Evolutionary conservation across 1,139 yeast species (phyloP).

Genomic region (Nadsonia starkeyi-henricii): DNA sequence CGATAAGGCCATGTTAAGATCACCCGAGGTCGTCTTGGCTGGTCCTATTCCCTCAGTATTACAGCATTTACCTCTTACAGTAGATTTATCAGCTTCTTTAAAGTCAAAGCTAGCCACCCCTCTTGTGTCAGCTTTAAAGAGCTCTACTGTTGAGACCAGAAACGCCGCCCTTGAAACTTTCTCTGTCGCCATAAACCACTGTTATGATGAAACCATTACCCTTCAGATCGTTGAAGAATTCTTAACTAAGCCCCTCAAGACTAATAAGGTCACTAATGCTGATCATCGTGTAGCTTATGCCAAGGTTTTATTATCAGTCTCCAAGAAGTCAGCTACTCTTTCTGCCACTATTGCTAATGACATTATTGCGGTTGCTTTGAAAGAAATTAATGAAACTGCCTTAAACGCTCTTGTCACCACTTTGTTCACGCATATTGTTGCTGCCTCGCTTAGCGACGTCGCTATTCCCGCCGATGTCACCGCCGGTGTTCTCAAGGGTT

Average conservation of each 20-base stretch:
- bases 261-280: conserved; percentile 39
- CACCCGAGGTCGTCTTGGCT: conserved; percentile 61
- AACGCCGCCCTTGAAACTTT: conserved; percentile 36
- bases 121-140: conserved; percentile 51
- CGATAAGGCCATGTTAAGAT: conserved; percentile 66
- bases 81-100: conserved; percentile 29
- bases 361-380: conserved; percentile 39
- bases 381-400: conserved; percentile 65
- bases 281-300: conserved; percentile 50
- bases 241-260: conserved; percentile 34
- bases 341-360: conserved; percentile 29
- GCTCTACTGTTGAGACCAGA: conserved; percentile 56
- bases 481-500: conserved; percentile 38
- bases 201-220: conserved; percentile 14
- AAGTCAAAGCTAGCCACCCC: conserved; percentile 41
- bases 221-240: conserved; percentile 26
- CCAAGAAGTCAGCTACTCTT: conserved; percentile 16
- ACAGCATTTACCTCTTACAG: conserved; percentile 22
- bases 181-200: conserved; percentile 11
- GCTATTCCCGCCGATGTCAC: conserved; percentile 12
- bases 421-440: conserved; percentile 32
- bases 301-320: conserved; percentile 23
- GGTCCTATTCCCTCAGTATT: conserved; percentile 38
- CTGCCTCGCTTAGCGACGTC: conserved; percentile 9
- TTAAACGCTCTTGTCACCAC: conserved; percentile 38